A percentile compares a stretch with the other conserved stretches of the same genome.
phyloP scores from a whole-genome alignment of 2,329 filamentous ascomycete species.

The Ophiosphaerella korrae region DNA sequence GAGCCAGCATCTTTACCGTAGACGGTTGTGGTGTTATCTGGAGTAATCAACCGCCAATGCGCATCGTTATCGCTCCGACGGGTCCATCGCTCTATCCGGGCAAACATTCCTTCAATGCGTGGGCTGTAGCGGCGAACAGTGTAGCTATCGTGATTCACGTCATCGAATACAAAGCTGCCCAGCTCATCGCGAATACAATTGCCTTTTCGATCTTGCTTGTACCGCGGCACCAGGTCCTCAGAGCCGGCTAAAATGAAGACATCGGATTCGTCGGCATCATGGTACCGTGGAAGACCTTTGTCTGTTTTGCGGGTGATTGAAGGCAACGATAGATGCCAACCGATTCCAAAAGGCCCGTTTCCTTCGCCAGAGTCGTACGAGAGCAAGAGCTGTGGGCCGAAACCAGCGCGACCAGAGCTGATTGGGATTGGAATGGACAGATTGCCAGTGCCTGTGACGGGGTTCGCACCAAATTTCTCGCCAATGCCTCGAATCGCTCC shows the following conservation, averaged over 20 bases:
- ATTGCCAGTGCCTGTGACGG: constrained; percentile 6
- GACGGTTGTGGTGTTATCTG: constrained; percentile 11
- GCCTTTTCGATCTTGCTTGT: neutral
- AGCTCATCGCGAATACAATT: neutral
- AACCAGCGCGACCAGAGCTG: constrained; percentile 7
- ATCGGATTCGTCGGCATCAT: constrained; percentile 19
- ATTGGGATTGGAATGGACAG: constrained; percentile 11
- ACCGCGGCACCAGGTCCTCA: constrained; percentile 35
- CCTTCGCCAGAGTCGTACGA: constrained; percentile 34
- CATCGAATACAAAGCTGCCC: neutral
- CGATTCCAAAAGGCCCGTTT: constrained; percentile 37
- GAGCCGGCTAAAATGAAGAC: constrained; percentile 24
- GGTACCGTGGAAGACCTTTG: constrained; percentile 29
- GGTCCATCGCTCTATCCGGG: constrained; percentile 20
- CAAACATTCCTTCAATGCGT: constrained; percentile 15
- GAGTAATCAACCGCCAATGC: constrained; percentile 26
- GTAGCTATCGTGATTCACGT: constrained; percentile 4
- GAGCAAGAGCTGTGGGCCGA: constrained; percentile 17
- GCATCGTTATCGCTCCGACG: neutral
- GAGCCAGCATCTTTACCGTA: constrained; percentile 11
- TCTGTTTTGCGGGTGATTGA: constrained; percentile 30
- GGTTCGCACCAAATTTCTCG: constrained; percentile 12
- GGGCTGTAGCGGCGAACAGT: constrained; percentile 17
- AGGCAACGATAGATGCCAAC: constrained; percentile 27
- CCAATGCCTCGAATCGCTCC: constrained; percentile 5